Conservation (phyloP, 2,329 filamentous ascomycete species). For the Drechslera avenae region DNA sequence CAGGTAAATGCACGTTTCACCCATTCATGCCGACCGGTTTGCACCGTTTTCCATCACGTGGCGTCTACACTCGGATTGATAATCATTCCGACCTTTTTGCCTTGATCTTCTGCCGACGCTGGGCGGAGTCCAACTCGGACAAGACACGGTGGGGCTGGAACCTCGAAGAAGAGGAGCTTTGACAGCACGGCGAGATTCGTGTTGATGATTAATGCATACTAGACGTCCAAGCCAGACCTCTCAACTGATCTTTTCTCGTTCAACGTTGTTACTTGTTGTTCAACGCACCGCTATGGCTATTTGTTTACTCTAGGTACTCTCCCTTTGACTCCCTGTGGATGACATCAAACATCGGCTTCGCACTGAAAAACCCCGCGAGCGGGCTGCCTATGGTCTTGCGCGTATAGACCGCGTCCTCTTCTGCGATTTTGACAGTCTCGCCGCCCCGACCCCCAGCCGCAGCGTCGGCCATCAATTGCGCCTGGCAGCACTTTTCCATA, state of each 20-base stretch:
- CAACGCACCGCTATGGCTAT: no score
- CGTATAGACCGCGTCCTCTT: constrained; percentile 71
- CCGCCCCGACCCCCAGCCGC: constrained; percentile 66
- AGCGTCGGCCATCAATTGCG: constrained; percentile 60
- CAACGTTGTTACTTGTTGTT: no score
- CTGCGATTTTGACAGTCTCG: constrained; percentile 68
- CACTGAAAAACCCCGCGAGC: constrained; percentile 69
- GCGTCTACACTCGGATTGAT: constrained; percentile 8
- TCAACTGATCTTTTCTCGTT: no score
- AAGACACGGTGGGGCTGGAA: constrained; percentile 6
- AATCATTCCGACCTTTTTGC: constrained; percentile 2
- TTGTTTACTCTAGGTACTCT: constrained; percentile 60
- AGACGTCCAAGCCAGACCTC: no score
- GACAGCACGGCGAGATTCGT: no score
- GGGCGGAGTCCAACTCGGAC: background rate
- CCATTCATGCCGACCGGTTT: constrained; percentile 1
- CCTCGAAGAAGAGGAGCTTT: constrained; percentile 1
- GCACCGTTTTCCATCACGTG: constrained; percentile 17
- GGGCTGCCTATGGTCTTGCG: constrained; percentile 68
- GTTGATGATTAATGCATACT: no score
- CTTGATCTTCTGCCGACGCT: background rate
- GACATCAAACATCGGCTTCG: constrained; percentile 73
- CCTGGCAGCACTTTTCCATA: constrained; percentile 60
- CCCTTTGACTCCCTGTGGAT: constrained; percentile 65
- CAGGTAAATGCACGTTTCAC: background rate